Evolutionary conservation across 768 basidiomycete species (phyloP).

Genomic region (Tulasnella sp.): DNA sequence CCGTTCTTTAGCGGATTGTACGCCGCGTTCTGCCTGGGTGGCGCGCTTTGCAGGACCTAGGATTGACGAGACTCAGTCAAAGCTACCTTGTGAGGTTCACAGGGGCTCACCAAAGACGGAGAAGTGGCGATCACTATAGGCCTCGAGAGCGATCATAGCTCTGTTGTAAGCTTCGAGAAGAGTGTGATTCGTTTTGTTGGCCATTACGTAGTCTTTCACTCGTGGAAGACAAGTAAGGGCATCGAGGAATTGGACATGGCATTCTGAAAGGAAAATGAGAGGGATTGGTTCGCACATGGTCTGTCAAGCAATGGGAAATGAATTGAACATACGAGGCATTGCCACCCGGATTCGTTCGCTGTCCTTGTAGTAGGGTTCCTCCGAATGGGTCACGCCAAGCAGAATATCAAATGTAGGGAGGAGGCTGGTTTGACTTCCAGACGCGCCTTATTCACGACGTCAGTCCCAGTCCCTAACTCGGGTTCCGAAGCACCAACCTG

Average conservation of each 20-base stretch:
- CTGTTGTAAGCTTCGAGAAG: slow-evolving; percentile 3
- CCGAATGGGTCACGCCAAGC: slow-evolving; percentile 1
- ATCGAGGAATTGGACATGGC: slow-evolving; percentile 23
- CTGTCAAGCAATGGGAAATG: not conserved
- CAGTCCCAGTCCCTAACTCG: not conserved
- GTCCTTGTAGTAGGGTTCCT: not conserved
- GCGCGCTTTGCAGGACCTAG: not conserved
- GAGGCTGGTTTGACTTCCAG: not conserved
- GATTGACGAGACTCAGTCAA: not conserved
- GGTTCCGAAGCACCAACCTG: slow-evolving; percentile 2
- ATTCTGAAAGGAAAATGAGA: not conserved
- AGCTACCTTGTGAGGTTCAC: not conserved
- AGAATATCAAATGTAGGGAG: slow-evolving; percentile 13
- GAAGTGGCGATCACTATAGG: not conserved
- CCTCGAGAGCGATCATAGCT: not conserved
- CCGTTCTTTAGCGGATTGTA: not conserved
- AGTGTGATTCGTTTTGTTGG: not conserved
- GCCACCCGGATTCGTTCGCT: not conserved
- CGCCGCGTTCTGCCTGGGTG: not conserved
- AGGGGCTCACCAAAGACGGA: not conserved
- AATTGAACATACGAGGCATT: slow-evolving; percentile 22
- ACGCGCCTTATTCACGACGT: not conserved
- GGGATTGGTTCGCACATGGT: not conserved
- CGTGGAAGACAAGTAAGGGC: slow-evolving; percentile 1
- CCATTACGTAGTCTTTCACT: slow-evolving; percentile 10